A percentile compares a stretch with the other conserved stretches of the same genome.
These are phyloP conservation scores for Neoboletus subvelutipes DNA, from an alignment of 768 basidiomycete genomes.

Conservation along the genomic window DNA sequence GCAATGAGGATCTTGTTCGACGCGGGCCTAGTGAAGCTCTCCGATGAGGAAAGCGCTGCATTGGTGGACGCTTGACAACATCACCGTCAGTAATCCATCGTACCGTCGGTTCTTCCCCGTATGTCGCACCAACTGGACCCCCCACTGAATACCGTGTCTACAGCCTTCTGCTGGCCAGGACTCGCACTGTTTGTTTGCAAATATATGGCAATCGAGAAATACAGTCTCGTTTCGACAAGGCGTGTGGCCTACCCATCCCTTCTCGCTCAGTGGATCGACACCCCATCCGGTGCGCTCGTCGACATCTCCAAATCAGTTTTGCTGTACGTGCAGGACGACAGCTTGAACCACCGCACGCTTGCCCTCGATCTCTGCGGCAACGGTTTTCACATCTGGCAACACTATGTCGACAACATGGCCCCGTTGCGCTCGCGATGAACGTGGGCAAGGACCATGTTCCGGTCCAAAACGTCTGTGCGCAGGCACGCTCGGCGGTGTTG, in stretches of 20 bases:
- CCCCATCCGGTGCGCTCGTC: no score
- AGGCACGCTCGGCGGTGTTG: constrained; percentile 81
- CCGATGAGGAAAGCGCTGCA: constrained; percentile 62
- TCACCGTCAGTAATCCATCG: no score
- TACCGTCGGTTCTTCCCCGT: neutral
- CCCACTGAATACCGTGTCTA: constrained; percentile 52
- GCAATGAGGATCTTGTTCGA: constrained; percentile 70
- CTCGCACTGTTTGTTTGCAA: constrained; percentile 70
- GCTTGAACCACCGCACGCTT: constrained; percentile 61
- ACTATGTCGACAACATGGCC: constrained; percentile 85
- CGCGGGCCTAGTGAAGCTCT: no score
- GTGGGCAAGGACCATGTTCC: constrained; percentile 65
- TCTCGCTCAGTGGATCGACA: no score
- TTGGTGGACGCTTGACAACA: constrained; percentile 57
- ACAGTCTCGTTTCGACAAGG: constrained; percentile 72
- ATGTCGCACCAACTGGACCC: constrained; percentile 7
- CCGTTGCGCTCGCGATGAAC: constrained; percentile 76
- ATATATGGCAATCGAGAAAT: constrained; percentile 77
- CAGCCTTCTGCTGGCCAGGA: constrained; percentile 62
- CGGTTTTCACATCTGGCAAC: no score
- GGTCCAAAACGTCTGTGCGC: constrained; percentile 65
- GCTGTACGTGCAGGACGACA: no score
- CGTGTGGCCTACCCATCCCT: no score
- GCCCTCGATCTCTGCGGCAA: constrained; percentile 93
- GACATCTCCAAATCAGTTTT: no score